Evolutionary conservation across 371 early-diverging fungal species (phyloP).

Genomic region (Mortierella sp.): DNA sequence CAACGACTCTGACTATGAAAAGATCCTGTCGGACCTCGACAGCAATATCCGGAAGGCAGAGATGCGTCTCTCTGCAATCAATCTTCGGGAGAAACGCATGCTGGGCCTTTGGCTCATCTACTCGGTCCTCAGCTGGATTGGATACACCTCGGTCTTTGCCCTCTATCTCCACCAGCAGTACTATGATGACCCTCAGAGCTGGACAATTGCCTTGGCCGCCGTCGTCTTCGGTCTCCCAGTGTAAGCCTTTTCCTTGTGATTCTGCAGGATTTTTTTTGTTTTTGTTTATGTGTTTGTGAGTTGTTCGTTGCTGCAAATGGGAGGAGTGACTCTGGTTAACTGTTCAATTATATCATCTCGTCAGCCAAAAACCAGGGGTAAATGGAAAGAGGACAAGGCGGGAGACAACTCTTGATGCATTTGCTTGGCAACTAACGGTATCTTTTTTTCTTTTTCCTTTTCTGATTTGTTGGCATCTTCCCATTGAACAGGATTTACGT

Average conservation of each 20-base stretch:
- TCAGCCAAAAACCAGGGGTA: not conserved
- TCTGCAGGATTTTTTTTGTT: constrained; percentile 7
- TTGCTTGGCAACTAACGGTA: constrained; percentile 29
- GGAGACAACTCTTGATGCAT: not conserved
- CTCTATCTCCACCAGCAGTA: constrained; percentile 65
- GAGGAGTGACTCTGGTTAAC: constrained; percentile 12
- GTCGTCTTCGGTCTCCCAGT: constrained; percentile 66
- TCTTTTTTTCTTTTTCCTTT: not conserved
- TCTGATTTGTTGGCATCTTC: not conserved
- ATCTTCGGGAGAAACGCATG: constrained; percentile 74
- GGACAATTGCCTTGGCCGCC: constrained; percentile 65
- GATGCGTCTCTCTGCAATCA: constrained; percentile 70
- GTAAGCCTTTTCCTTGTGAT: constrained; percentile 56
- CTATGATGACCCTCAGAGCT: constrained; percentile 57
- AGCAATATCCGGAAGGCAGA: constrained; percentile 81
- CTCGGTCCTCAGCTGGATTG: constrained; percentile 74
- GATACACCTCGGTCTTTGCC: constrained; percentile 70
- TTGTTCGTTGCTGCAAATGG: not conserved
- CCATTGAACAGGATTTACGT: constrained; percentile 62
- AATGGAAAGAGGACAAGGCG: not conserved
- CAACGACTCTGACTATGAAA: constrained; percentile 81
- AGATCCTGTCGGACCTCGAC: constrained; percentile 84
- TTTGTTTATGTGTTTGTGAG: constrained; percentile 13
- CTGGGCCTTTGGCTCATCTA: constrained; percentile 80
- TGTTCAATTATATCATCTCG: not conserved